These are phyloP conservation scores for Kurtzmaniella fragi DNA, from an alignment of 805 yeast species.

Conservation along the genomic window DNA sequence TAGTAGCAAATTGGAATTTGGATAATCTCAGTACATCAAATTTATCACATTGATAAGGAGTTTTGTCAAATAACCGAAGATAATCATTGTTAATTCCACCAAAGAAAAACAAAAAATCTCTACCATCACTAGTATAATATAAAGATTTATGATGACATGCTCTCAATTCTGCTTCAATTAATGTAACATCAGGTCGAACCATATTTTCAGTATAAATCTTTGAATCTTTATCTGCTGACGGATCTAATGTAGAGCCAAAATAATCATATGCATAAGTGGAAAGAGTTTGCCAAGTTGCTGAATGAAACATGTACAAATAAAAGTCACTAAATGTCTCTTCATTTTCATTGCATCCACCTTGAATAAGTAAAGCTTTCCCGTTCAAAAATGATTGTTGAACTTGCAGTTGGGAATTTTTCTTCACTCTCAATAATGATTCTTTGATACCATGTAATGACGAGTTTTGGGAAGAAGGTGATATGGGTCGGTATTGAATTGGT, in stretches of 20 bases:
- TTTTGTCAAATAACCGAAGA: conserved; percentile 25
- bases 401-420: conserved; percentile 4
- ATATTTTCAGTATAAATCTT: conserved; percentile 15
- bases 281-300: conserved; percentile 29
- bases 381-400: conserved; percentile 15
- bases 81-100: conserved; percentile 38
- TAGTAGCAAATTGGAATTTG: conserved; percentile 21
- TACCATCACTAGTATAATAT: conserved; percentile 25
- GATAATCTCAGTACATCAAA: conserved; percentile 31
- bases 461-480: conserved; percentile 1
- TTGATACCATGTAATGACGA: background rate
- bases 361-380: conserved; percentile 28
- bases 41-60: conserved; percentile 25
- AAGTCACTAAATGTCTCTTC: conserved; percentile 27
- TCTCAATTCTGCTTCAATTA: conserved; percentile 37
- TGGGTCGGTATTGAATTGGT: background rate
- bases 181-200: conserved; percentile 20
- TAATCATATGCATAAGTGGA: conserved; percentile 33
- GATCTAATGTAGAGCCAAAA: conserved; percentile 17
- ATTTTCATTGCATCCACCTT: conserved; percentile 35
- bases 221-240: conserved; percentile 27
- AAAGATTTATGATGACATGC: conserved; percentile 37
- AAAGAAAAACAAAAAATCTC: conserved; percentile 30
- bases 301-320: conserved; percentile 26
- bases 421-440: conserved; percentile 9